phyloP scores from a whole-genome alignment of 306 rosid species.

The Chamaecrista fasciculata region DNA sequence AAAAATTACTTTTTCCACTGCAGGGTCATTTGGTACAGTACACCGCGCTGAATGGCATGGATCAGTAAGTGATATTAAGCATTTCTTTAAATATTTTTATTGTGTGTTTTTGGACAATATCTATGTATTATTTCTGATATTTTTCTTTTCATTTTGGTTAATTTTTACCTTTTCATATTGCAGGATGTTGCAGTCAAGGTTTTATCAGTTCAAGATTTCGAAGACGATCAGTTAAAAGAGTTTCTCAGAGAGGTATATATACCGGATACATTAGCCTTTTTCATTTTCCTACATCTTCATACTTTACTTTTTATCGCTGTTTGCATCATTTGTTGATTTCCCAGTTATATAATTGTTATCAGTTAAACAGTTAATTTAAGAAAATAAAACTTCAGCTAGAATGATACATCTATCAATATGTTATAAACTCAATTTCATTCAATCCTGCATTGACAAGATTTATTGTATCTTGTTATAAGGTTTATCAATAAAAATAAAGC shows the following conservation, averaged over 20 bases:
- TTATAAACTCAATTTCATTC: neutral
- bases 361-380: neutral
- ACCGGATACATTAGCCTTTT: neutral
- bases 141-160: neutral
- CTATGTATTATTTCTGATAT: neutral
- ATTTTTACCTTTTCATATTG: conserved; percentile 16
- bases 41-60: conserved; percentile 99
- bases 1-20: conserved; percentile 22
- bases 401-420: neutral
- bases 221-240: conserved; percentile 83
- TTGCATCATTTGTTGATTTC: neutral
- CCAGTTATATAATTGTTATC: neutral
- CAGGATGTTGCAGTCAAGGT: conserved; percentile 99
- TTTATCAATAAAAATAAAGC: no score
- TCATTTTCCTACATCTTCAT: neutral
- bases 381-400: neutral
- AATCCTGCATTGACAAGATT: no score
- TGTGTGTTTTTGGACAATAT: neutral
- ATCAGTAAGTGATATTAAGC: conserved; percentile 57
- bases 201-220: conserved; percentile 77
- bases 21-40: conserved; percentile 97
- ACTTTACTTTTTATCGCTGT: neutral
- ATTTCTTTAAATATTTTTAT: neutral
- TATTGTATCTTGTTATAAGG: no score
- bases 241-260: conserved; percentile 80